Evolutionary conservation across 805 yeast genomes (phyloP).

Genomic region (Yarrowia sp.): DNA sequence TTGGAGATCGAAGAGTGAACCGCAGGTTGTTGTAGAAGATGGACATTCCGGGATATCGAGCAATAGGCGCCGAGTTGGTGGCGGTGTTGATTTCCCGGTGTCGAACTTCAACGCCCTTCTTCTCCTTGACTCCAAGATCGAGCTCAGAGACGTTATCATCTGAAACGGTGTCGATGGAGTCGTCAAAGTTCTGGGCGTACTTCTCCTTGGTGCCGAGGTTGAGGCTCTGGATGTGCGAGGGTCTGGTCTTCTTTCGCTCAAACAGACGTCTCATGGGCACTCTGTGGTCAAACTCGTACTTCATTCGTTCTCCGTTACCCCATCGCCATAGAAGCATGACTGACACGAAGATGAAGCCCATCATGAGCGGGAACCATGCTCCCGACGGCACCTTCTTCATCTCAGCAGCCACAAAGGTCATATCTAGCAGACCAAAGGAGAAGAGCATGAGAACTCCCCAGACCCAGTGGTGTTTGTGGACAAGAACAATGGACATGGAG

Average conservation of each 20-base stretch:
- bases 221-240: constrained; percentile 14
- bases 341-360: constrained; percentile 29
- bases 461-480: constrained; percentile 52
- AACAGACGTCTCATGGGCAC: constrained; percentile 26
- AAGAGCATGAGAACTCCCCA: constrained; percentile 51
- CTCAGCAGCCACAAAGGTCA: constrained; percentile 57
- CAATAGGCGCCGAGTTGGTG: constrained; percentile 32
- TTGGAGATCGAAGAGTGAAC: constrained; percentile 53
- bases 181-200: constrained; percentile 25
- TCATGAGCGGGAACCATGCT: constrained; percentile 64
- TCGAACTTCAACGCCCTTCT: constrained; percentile 11
- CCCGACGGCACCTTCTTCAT: constrained; percentile 62
- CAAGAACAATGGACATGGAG: constrained; percentile 56
- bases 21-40: constrained; percentile 53
- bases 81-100: constrained; percentile 38
- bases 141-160: constrained; percentile 14
- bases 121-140: constrained; percentile 24
- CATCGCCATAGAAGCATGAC: constrained; percentile 35
- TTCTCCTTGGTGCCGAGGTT: constrained; percentile 16
- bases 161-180: constrained; percentile 20
- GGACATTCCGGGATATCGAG: constrained; percentile 50
- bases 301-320: constrained; percentile 25
- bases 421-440: constrained; percentile 58
- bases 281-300: constrained; percentile 34
- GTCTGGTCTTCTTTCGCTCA: constrained; percentile 19